Evolutionary conservation across 2,329 filamentous ascomycete species (phyloP).

Genomic region (Beauveria bassiana): DNA sequence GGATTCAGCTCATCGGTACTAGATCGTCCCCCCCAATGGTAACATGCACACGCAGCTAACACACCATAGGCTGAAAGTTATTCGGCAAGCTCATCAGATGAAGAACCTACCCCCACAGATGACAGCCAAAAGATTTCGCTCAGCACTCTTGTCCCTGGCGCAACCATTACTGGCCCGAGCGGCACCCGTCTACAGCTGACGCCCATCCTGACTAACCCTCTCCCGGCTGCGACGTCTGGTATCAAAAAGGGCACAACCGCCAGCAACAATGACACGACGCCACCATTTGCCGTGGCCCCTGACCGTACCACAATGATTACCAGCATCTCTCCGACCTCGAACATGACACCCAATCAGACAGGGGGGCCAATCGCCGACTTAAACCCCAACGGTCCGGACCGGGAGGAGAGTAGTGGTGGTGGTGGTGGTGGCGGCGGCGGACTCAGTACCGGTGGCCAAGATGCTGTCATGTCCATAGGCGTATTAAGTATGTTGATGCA

Average conservation of each 20-base stretch:
- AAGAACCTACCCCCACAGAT: not conserved
- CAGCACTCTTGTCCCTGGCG: not conserved
- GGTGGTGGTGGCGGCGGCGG: not conserved
- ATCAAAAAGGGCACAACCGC: not conserved
- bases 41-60: not conserved
- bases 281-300: not conserved
- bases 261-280: not conserved
- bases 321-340: not conserved
- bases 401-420: not conserved
- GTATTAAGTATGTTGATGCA: slow-evolving; percentile 1
- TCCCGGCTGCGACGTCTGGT: not conserved
- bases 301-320: not conserved
- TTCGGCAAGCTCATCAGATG: not conserved
- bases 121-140: not conserved
- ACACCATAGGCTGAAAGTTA: not conserved
- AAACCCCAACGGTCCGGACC: not conserved
- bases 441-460: not conserved
- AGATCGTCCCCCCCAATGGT: not conserved
- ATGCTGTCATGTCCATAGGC: not conserved
- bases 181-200: not conserved
- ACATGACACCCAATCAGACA: not conserved
- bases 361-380: not conserved
- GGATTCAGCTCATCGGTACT: not conserved
- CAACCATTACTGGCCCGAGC: not conserved
- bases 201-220: not conserved